A percentile compares a stretch with the other conserved stretches of the same genome.
Conservation (phyloP, 1,284 basidiomycete genomes). For the Irpex sp. region DNA sequence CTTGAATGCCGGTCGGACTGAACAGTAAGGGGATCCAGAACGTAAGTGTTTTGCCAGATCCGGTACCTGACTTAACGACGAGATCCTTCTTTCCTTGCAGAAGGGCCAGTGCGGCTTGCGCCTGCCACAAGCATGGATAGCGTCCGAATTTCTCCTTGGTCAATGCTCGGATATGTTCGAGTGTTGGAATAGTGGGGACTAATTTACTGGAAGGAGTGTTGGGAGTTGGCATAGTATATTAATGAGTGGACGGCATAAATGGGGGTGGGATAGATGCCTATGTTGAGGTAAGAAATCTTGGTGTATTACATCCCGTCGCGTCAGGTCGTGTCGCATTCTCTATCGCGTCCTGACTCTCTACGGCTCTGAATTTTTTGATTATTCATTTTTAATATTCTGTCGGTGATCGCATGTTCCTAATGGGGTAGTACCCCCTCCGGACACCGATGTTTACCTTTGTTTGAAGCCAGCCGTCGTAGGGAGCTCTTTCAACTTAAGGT, state of each 20-base stretch:
- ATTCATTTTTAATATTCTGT: not conserved
- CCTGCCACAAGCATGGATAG: constrained; percentile 20
- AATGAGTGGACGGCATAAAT: not conserved
- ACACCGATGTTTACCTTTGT: not conserved
- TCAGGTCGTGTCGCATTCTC: not conserved
- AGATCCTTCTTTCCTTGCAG: constrained; percentile 18
- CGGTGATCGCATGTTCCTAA: not conserved
- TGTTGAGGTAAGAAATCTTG: too few species aligned
- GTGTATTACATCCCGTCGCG: too few species aligned
- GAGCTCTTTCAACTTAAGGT: not conserved
- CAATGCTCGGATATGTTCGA: not conserved
- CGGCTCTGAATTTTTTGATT: not conserved
- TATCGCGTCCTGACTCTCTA: not conserved
- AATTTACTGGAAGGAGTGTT: not conserved
- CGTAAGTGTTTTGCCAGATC: constrained; percentile 27
- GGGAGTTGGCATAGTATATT: not conserved
- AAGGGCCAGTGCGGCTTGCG: constrained; percentile 9
- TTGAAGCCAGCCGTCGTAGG: not conserved
- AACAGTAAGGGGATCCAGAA: constrained; percentile 31
- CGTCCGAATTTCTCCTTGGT: not conserved
- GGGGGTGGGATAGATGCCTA: too few species aligned
- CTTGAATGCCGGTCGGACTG: constrained; percentile 19
- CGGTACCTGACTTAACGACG: constrained; percentile 20
- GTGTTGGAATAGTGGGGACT: not conserved
- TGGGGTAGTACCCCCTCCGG: not conserved